phyloP scores from a whole-genome alignment of 164 flowering plant species.

The Vitis rotundifolia region DNA sequence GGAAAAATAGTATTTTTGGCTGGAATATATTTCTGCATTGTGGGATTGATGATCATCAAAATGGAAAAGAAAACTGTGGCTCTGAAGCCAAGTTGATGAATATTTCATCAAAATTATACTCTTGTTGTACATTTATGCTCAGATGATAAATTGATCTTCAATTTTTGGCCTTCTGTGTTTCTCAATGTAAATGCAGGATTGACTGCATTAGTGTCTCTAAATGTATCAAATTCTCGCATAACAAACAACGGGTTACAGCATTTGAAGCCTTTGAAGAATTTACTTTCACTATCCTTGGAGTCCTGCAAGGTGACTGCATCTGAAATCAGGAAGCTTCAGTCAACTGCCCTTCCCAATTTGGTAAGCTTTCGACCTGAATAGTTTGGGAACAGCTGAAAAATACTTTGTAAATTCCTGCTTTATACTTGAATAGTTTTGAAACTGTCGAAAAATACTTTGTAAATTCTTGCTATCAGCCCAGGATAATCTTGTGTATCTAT shows the following conservation, averaged over 20 bases:
- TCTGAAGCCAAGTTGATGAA: no score
- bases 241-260: constrained; percentile 64
- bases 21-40: no score
- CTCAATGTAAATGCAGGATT: constrained; percentile 49
- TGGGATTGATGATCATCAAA: no score
- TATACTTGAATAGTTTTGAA: no score
- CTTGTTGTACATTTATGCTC: not conserved
- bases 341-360: constrained; percentile 59
- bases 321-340: constrained; percentile 59
- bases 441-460: not conserved
- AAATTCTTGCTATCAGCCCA: constrained; percentile 8
- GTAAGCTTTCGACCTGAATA: constrained; percentile 72
- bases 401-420: constrained; percentile 11
- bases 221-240: constrained; percentile 75
- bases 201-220: constrained; percentile 72
- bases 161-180: not conserved
- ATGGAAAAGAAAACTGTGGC: no score
- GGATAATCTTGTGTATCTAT: no score
- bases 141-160: no score
- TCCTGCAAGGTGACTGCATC: constrained; percentile 62
- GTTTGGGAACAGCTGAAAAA: not conserved
- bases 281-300: constrained; percentile 62
- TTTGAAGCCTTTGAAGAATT: constrained; percentile 65
- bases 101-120: not conserved
- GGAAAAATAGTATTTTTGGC: no score